These are phyloP conservation scores for Xanthoparmelia taractica DNA, from an alignment of 495 filamentous ascomycete species.

Conservation along the genomic window DNA sequence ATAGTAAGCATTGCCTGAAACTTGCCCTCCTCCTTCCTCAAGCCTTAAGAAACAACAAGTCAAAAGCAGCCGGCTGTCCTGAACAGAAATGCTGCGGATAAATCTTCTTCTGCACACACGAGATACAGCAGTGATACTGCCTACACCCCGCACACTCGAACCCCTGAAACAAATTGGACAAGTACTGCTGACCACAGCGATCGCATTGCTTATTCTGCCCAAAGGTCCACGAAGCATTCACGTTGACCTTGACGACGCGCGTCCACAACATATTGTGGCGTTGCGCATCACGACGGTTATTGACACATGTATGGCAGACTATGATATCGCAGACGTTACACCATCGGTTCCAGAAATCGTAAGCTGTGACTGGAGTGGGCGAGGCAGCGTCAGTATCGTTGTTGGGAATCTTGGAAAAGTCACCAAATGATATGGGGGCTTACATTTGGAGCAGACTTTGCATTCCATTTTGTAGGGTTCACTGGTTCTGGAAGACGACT, in stretches of 20 bases:
- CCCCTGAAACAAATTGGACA: not conserved
- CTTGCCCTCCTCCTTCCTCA: not conserved
- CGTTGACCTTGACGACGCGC: not conserved
- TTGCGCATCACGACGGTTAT: not conserved
- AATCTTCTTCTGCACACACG: not conserved
- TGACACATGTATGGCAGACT: not conserved
- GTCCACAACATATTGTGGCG: conserved; percentile 3
- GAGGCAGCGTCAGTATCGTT: not conserved
- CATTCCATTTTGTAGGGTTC: conserved; percentile 8
- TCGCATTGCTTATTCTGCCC: not conserved
- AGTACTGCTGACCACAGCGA: conserved; percentile 1
- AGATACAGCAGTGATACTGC: conserved; percentile 6
- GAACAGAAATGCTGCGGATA: conserved; percentile 3
- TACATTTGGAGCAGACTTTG: not conserved
- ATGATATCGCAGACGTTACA: not conserved
- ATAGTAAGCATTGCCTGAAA: not conserved
- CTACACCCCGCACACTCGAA: conserved; percentile 5
- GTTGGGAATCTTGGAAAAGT: not conserved
- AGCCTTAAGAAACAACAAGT: not conserved
- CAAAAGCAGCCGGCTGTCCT: not conserved
- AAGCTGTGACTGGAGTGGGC: not conserved
- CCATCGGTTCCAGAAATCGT: conserved; percentile 8
- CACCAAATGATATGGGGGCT: not conserved
- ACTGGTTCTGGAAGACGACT: not conserved
- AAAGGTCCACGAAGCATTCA: not conserved